Base-by-base conservation (phyloP, 371 early-diverging fungal genomes). In the Mucor circinelloides region DNA sequence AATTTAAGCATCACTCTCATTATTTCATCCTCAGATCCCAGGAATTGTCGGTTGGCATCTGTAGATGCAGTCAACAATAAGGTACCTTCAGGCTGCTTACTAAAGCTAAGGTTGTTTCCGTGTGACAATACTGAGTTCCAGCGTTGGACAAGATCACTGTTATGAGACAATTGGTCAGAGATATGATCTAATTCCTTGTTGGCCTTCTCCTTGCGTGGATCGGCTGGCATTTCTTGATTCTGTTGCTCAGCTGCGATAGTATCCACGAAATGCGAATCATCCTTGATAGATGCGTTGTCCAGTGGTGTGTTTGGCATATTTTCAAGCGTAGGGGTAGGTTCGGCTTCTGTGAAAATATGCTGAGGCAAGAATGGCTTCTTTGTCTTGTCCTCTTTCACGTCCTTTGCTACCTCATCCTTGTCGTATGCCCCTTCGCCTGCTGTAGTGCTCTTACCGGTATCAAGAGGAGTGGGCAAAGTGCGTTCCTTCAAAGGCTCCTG, bases 1-100 rank as follows among this genome's bases (percentile, higher is more conserved):
- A 82, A 64, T 58, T 78, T 69, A 5, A 82, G 67, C 71, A 82
- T 65, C 0, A 72, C 31, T 2, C 71, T 57, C 57, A 69, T 69
- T 5, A 78, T 59, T 17, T 75, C 76, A 28, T 75, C 79, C 52
- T 78, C 79, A 38, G 68, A 69, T 2, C 69, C 64, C 6, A 77
- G 32, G 28, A 69, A 75, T 3, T 68, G 66, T 6, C 74, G 63
- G 46, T 78, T 73, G 21, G 65, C 52, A 15, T 56, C 52, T 1
- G 73, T 75, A 3, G 61, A 54, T 3, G 71, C 73, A 10, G 62
- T 66, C 32, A 77, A 54, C 54, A 73, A 34, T 12, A 68, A 50
- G 4, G 68, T 74, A 19, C 63, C 70, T 15, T 58, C 65, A n/a
- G 34, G 23, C 48, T 64, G 64, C 19, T 56, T 71, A 19, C 40